These are phyloP conservation scores for Berberis vulgaris DNA, from an alignment of 164 flowering plant species.

Conservation along the genomic window DNA sequence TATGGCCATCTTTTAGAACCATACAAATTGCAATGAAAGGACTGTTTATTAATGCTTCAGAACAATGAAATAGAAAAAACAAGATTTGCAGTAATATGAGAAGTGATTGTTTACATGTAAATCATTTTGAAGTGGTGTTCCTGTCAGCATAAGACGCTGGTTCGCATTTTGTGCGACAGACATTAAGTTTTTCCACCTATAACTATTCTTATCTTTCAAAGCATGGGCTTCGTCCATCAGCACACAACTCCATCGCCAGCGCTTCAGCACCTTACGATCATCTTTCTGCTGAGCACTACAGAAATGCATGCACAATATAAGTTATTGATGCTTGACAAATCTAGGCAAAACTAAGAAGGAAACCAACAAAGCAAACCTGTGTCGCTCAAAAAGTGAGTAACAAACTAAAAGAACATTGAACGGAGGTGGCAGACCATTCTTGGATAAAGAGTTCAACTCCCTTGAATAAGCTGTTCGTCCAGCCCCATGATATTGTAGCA, in stretches of 20 bases:
- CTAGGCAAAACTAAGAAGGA: background rate
- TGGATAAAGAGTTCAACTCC: conserved; percentile 55
- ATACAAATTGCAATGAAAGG: too few relatives aligned
- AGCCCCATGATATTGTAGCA: conserved; percentile 82
- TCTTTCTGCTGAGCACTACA: conserved; percentile 91
- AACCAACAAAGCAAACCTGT: conserved; percentile 44
- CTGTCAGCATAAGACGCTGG: conserved; percentile 93
- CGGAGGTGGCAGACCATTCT: conserved; percentile 76
- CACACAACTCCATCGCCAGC: conserved; percentile 93
- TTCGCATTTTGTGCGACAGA: conserved; percentile 82
- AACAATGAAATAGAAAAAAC: background rate
- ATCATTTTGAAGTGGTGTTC: conserved; percentile 96
- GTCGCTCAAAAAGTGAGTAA: conserved; percentile 92
- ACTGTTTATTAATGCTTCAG: too few relatives aligned
- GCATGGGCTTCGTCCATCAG: conserved; percentile 99
- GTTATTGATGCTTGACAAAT: background rate
- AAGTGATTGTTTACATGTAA: conserved; percentile 47
- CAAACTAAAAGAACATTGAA: conserved; percentile 90
- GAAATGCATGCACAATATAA: background rate
- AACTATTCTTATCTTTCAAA: conserved; percentile 87
- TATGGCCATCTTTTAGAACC: too few relatives aligned
- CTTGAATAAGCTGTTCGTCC: conserved; percentile 58
- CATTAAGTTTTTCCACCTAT: conserved; percentile 92
- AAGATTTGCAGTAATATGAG: background rate
- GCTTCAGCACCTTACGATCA: conserved; percentile 80